phyloP scores from a whole-genome alignment of 352 stramenopile species.

The Sclerospora graminicola region DNA sequence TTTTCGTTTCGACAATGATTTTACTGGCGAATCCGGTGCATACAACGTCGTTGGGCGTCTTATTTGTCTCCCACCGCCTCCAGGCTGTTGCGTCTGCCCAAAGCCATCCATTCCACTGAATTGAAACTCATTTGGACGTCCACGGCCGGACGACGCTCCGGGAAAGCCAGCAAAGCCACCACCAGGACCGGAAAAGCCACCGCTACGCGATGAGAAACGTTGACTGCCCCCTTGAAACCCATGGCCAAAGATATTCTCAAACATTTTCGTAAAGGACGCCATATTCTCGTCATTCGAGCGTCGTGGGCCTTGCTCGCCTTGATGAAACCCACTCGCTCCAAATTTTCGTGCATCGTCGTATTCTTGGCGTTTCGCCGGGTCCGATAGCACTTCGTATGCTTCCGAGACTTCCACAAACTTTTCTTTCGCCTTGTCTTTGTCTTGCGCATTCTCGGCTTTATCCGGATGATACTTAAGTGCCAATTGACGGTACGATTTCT shows the following conservation, averaged over 20 bases:
- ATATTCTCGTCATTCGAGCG: constrained; percentile 49
- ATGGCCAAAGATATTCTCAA: constrained; percentile 79
- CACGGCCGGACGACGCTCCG: constrained; percentile 1
- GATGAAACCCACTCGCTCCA: constrained; percentile 9
- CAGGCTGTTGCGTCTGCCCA: constrained; percentile 25
- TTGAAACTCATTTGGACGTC: constrained; percentile 59
- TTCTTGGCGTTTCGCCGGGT: constrained; percentile 79
- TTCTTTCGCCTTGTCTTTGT: constrained; percentile 79
- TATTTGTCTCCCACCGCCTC: constrained; percentile 4
- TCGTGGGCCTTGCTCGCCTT: constrained; percentile 16
- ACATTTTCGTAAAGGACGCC: constrained; percentile 79
- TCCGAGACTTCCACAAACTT: constrained; percentile 90
- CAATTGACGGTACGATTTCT: constrained; percentile 83
- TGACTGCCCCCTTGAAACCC: constrained; percentile 24
- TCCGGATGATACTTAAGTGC: constrained; percentile 87
- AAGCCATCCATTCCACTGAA: constrained; percentile 77
- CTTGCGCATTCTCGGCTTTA: constrained; percentile 69
- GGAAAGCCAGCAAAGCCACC: constrained; percentile 7
- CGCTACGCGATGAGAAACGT: no score
- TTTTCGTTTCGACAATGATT: constrained; percentile 55
- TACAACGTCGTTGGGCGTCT: constrained; percentile 40
- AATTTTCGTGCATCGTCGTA: constrained; percentile 80
- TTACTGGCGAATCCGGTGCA: constrained; percentile 46
- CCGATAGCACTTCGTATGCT: constrained; percentile 89
- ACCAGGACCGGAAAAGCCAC: no score